Conservation (phyloP, 768 basidiomycete species). For the Lactarius trivialis region DNA sequence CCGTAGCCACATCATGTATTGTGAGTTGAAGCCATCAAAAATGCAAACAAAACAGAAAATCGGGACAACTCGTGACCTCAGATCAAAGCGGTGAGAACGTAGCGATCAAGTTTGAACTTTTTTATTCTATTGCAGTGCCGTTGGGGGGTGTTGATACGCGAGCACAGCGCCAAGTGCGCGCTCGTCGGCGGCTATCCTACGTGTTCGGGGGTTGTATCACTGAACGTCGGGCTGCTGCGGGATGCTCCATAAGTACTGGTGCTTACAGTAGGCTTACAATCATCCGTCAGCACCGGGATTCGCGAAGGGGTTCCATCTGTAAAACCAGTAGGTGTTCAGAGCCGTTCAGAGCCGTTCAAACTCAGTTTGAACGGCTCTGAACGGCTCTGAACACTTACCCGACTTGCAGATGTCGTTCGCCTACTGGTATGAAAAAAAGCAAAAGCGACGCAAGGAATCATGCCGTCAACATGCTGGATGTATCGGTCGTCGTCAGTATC, state of each 20-base stretch:
- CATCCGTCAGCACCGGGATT: neutral
- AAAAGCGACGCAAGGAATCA: neutral
- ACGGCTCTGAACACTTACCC: no score
- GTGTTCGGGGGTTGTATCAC: neutral
- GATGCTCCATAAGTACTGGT: neutral
- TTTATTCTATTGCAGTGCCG: neutral
- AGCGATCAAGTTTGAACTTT: no score
- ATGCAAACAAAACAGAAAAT: no score
- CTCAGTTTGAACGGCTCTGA: no score
- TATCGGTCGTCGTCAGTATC: neutral
- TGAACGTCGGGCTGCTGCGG: neutral
- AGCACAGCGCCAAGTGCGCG: neutral
- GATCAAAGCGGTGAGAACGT: no score
- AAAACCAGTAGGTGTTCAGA: no score
- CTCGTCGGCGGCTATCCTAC: neutral
- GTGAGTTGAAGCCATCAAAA: no score
- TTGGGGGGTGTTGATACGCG: neutral
- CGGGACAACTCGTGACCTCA: no score
- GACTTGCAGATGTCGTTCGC: neutral
- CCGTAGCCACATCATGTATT: no score
- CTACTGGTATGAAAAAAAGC: neutral
- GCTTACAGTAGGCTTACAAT: neutral
- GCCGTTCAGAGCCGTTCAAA: no score
- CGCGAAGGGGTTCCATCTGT: no score
- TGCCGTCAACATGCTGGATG: neutral